phyloP scores from a whole-genome alignment of 805 yeast genomes.

The Jamesozyma rosinii region DNA sequence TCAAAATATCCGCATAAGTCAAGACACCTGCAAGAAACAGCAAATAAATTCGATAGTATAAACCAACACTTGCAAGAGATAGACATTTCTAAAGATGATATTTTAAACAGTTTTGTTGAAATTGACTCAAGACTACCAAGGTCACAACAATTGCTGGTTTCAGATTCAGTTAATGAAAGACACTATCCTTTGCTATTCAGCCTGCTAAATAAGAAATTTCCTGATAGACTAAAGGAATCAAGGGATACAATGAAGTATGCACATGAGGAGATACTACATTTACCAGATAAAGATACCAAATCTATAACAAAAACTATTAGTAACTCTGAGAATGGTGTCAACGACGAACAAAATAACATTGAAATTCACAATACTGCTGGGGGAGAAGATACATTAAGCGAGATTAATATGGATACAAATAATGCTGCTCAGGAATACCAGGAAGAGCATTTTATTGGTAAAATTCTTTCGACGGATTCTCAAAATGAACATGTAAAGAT shows the following conservation, averaged over 20 bases:
- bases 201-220: conserved; percentile 14
- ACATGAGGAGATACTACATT: background rate
- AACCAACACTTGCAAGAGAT: conserved; percentile 10
- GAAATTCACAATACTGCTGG: background rate
- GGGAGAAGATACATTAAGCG: background rate
- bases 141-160: conserved; percentile 31
- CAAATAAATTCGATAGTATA: conserved; percentile 3
- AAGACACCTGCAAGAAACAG: conserved; percentile 8
- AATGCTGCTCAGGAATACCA: background rate
- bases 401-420: too few relatives aligned
- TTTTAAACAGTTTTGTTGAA: conserved; percentile 20
- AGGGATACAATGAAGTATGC: background rate
- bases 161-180: conserved; percentile 32
- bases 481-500: background rate
- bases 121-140: conserved; percentile 33
- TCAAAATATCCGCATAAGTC: conserved; percentile 5
- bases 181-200: conserved; percentile 38
- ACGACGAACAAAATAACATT: background rate
- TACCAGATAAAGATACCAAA: background rate
- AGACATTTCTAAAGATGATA: conserved; percentile 6
- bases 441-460: too few relatives aligned
- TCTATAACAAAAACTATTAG: background rate
- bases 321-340: background rate
- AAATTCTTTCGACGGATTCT: too few relatives aligned
- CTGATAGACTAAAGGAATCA: conserved; percentile 4